A percentile compares a stretch with the other conserved stretches of the same genome.
phyloP scores from a whole-genome alignment of 2,329 filamentous ascomycete species.

The Neocucurbitaria cava region DNA sequence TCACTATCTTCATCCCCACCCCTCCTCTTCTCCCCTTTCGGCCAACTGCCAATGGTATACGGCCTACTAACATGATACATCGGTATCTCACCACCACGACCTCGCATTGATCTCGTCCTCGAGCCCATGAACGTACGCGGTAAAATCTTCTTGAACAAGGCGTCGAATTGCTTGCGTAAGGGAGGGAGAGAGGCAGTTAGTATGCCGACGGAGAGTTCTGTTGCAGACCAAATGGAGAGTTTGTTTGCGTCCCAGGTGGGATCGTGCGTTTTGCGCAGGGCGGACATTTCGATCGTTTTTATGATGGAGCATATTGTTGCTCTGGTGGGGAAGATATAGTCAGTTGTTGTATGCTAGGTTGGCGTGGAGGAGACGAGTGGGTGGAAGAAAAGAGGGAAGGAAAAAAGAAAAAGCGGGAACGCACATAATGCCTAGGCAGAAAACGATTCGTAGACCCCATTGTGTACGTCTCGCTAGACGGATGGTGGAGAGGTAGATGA shows the following conservation, averaged over 20 bases:
- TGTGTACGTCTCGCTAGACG: constrained; percentile 34
- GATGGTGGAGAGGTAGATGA: constrained; percentile 33
- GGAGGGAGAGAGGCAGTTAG: constrained; percentile 32
- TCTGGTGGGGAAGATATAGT: constrained; percentile 15
- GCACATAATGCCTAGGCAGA: constrained; percentile 34
- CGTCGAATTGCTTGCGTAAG: constrained; percentile 36
- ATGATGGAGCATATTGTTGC: constrained; percentile 37
- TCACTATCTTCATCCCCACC: constrained; percentile 31
- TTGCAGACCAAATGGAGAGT: constrained; percentile 33
- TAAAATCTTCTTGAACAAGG: constrained; percentile 22
- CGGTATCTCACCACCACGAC: constrained; percentile 15
- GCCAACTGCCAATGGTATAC: constrained; percentile 8
- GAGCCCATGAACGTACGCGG: constrained; percentile 17
- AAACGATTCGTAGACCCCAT: constrained; percentile 35
- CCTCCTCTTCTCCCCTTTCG: constrained; percentile 6
- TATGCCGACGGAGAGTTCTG: constrained; percentile 32
- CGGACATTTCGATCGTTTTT: constrained; percentile 33
- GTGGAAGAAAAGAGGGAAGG: no score
- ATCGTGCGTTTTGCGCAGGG: constrained; percentile 26
- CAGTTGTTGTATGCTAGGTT: not conserved
- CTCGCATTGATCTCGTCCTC: constrained; percentile 11
- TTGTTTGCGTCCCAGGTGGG: constrained; percentile 34
- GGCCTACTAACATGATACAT: constrained; percentile 26
- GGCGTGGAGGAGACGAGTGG: no score
- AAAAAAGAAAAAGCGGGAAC: not conserved